Evolutionary conservation across 2,329 filamentous ascomycete genomes (phyloP), one percentile per base, ranked within the genome.

Genomic region (Grosmannia clavigera): DNA sequence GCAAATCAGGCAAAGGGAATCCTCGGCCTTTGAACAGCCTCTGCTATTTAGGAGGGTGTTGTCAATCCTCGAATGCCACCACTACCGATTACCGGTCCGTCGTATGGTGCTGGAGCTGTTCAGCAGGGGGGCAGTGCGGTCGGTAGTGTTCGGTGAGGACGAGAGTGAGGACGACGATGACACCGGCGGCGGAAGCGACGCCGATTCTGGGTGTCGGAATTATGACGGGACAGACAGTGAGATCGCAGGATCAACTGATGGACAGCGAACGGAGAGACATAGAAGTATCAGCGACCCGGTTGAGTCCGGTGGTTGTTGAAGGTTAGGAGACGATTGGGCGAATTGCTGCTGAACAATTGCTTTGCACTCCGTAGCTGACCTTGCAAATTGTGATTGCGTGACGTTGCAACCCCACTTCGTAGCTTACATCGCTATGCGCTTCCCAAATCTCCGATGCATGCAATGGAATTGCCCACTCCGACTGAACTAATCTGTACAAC

Each of bases 81-180:
- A 95, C 69, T 97, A 94, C 72, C 83, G 91, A 27, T 80, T 99
- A 2, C 87, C 86, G 1, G 88, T 95, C 33, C 87, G 92, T 63
- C 86, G 92, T 54, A 92, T 96, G 73, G 88, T 96, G 43, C 85
- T 97, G 62, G 94, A 97, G 69, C 75, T 99, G 27, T 99, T 99
- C 68, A 92, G 97, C 68, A 94, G 92, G 73, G 86, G 83, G 61
- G 89, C 97, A 52, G 79, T 97, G 73, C 80, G 91, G 64, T 83
- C 84, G 65, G 88, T 96, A 62, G 88, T 99, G 14, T 85, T 95
- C 61, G 88, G 88, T 57, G 87, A 92, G 66, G 60, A 65, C 10
- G 60, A 35, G 3, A 6, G 11, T 40, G 29, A 16, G 22, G 43
- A 25, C 6, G 46, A n/a, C n/a, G 50, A 43, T 3, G 33, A 48